Base-by-base conservation (phyloP, 306 rosid species). In the Glycine latifolia region DNA sequence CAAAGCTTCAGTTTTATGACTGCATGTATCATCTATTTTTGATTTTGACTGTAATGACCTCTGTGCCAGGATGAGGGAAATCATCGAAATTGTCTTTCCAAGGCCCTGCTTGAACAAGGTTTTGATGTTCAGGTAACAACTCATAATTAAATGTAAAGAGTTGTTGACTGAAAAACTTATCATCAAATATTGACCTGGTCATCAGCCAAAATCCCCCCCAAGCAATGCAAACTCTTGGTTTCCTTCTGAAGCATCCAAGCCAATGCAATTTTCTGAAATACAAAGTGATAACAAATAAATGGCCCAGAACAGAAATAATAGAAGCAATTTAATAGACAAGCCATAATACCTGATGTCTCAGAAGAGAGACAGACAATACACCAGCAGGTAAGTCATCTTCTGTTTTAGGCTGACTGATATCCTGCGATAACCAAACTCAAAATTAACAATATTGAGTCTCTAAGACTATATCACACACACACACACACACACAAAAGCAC, bases 201-300 rank as follows among this genome's bases (percentile, higher is more conserved):
- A 89, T 95, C 99, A 75, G 98, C 99, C 87, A 95, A 87, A 80
- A 95, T 93, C 77, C 99, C 99, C 77, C 99, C 99, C 86, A 90
- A 81, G 87, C 99, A 95, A 89, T 93, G 98, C 88, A 91, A 85
- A 90, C 94, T 95, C 87, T 89, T 91, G 70, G 82, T 95, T 89
- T 95, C 99, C 89, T 92, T 95, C 88, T 91, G 97, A 80, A 93
- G 87, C 98, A 93, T 93, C 98, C 99, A 95, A 80, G 92, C 90
- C 88, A 95, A 87, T 70, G 99, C 99, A 80, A 93, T 93, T 91
- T 91, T 95, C 99, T 95, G 93, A 52, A 77, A 84, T 39, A 86
- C 53, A 80, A 61, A 78, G 70, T 67, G 47, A 76, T 77, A 70
- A 52, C 58, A 79, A 8, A 76, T 71, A 26, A 76, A 60, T 46